Base-by-base conservation (phyloP, 106 monocot species). In the Acorus gramineus region DNA sequence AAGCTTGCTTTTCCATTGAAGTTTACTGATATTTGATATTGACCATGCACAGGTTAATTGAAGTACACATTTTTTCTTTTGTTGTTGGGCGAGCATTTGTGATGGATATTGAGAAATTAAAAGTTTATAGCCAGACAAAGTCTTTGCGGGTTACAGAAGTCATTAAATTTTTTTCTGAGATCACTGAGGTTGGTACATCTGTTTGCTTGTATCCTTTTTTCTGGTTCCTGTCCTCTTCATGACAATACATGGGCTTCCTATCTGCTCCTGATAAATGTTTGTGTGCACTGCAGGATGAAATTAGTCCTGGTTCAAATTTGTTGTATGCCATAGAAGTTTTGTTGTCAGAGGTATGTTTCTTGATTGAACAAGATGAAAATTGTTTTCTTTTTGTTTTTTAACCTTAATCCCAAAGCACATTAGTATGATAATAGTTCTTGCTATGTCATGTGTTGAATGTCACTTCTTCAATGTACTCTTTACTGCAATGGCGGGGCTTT, bases 61-160 rank as follows among this genome's bases (percentile, higher is more conserved):
- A 98, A 81, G 85, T 79, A 63, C 98, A 98, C 65, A 78, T 98
- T 77, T 98, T 98, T 80, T 85, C 92, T 83, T 98, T 98, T 84
- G 98, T 98, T 76, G 81, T 98, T 79, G 98, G 98, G 73, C 85
- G 98, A 76, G 98, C 98, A 59, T 98, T 98, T 84, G 88, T 92
- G 50, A 91, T 89, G 43, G 98, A 98, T 80, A 75, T 92, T 73
- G 91, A 92, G 67, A 98, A 98, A 73, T 75, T 98, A 70, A 92
- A 85, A 59, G 83, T 85, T 53, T 70, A 85, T 72, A 78, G 76
- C 64, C 85, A 81, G 68, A 75, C 69, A 65, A 85, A 76, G 68
- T 74, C 79, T 59, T 73, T 98, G 69, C 60, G 63, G 77, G 83
- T 84, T 77, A 61, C 58, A 49, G 81, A 83, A 64, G 74, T 92